Base-by-base conservation (phyloP, 1,284 basidiomycete species). In the Malassezia nana region DNA sequence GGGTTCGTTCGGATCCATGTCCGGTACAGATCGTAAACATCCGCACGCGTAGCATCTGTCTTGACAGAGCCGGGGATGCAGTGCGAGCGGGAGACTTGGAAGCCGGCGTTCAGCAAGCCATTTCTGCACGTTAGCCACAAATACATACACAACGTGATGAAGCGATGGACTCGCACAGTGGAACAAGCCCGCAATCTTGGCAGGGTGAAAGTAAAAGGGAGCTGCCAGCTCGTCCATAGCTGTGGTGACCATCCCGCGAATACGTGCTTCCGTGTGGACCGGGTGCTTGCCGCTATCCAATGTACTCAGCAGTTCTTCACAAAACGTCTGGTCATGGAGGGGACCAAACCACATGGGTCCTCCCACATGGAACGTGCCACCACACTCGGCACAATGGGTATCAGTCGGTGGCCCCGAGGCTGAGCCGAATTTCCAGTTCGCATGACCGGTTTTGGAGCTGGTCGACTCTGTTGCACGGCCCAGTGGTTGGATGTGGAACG, bases 261-360 rank as follows among this genome's bases (percentile, higher is more conserved):
- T 96, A 44, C 94, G 79, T 0, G 81, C 66, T 24, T 81, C 79
- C 0, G 94, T 98, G 20, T 84, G 84, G 70, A 92, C 94, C 1
- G 57, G 48, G 8, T 43, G 43, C 3, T 60, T 58, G 59, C 86
- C 81, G 44, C 73, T 65, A 7, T 77, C 72, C 7, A 94, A 77
- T 63, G 88, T 85, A 24, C 80, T 77, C n/a, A 96, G 77, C 7
- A 92, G 82, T 58, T 82, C 81, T 9, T 77, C 72, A 25, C 89
- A 81, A 66, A 96, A 99, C 0, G 77, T 78, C 1, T 77, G 68
- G 68, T 91, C 81, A 67, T 98, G 92, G 20, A 99, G 77, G 0
- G 85, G 81, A 1, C 86, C 91, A 13, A 86, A 82, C 92, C 92
- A 98, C 87, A 98, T 91, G 0, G 92, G 92, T 0, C 92, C 92